Base-by-base conservation (phyloP, 2,329 filamentous ascomycete genomes). In the Aspergillus cejpii region DNA sequence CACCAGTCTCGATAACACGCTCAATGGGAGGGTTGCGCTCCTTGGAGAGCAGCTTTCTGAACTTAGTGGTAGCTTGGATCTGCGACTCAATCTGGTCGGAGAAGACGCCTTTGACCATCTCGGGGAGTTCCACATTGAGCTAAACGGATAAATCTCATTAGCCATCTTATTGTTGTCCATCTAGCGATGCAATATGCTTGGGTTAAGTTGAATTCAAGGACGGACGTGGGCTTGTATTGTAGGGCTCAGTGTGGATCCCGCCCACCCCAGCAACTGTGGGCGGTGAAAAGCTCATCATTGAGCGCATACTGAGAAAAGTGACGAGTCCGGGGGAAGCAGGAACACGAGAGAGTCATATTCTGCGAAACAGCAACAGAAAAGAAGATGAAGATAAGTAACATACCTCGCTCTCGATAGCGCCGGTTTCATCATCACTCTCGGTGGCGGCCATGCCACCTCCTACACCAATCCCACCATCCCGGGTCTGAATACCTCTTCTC, bases 1-100 rank as follows among this genome's bases (percentile, higher is more conserved):
- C 92, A 63, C 92, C 92, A 48, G 92, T 97, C 79, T 97, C 94
- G 72, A 98, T 98, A 58, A 98, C 92, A 67, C 94, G 89, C 75
- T 98, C 92, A 67, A 98, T 98, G 37, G 92, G 92, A 37, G 92
- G 92, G 75, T 98, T 98, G 65, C 92, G 87, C 77, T 98, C 92
- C 76, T 98, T 98, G 56, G 89, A 96, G 21, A 98, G 77, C 33
- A 98, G 80, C 78, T 98, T 98, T 68, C 92, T 80, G 78, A 98
- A 98, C 71, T 95, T 96, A 58, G 92, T 98, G 21, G 92, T 98
- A 47, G 91, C 89, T 72, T 91, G 84, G 60, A 98, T 98, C 73
- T 98, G 92, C 58, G 86, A 80, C 66, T 98, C 92, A 71, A 98
- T 96, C 73, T 97, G 89, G 55, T 98, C 91, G 54, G 92, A 98